A percentile compares a stretch with the other conserved stretches of the same genome.
Conservation (phyloP, 2,329 filamentous ascomycete species). For the Rhynchosporium secalis region DNA sequence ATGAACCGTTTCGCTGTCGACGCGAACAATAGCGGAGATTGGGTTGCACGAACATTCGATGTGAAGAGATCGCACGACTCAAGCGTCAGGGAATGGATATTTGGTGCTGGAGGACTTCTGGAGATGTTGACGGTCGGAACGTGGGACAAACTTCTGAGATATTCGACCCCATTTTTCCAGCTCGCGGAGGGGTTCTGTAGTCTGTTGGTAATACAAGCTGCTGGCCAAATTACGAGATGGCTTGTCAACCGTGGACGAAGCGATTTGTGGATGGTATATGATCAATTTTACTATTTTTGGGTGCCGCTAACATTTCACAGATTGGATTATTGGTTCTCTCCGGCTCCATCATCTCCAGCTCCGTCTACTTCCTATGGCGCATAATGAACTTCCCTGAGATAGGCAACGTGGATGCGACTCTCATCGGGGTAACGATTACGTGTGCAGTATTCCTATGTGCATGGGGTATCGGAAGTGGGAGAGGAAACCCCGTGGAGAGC, state of each 20-base stretch:
- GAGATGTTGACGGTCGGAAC: conserved; percentile 78
- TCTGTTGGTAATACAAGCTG: conserved; percentile 89
- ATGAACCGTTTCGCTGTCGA: conserved; percentile 95
- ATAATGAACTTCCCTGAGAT: conserved; percentile 93
- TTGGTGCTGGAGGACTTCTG: conserved; percentile 80
- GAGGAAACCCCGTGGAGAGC: conserved; percentile 93
- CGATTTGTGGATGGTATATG: conserved; percentile 91
- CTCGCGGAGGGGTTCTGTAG: conserved; percentile 96
- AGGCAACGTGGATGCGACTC: conserved; percentile 84
- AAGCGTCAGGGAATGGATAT: conserved; percentile 80
- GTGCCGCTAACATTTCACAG: conserved; percentile 46
- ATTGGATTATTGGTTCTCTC: conserved; percentile 86
- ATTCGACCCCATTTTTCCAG: conserved; percentile 93
- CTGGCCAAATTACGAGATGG: conserved; percentile 92
- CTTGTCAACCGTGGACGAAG: conserved; percentile 90
- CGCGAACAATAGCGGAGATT: conserved; percentile 67
- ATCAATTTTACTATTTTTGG: not conserved
- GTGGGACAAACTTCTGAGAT: conserved; percentile 87
- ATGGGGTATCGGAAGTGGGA: conserved; percentile 90
- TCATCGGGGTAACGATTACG: conserved; percentile 91
- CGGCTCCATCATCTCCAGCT: conserved; percentile 87
- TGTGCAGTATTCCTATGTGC: conserved; percentile 90
- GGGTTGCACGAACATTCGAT: conserved; percentile 78
- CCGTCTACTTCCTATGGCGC: conserved; percentile 94
- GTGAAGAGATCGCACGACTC: conserved; percentile 63